Conservation (phyloP, 2,329 filamentous ascomycete genomes). For the Endocalyx cinctus region DNA sequence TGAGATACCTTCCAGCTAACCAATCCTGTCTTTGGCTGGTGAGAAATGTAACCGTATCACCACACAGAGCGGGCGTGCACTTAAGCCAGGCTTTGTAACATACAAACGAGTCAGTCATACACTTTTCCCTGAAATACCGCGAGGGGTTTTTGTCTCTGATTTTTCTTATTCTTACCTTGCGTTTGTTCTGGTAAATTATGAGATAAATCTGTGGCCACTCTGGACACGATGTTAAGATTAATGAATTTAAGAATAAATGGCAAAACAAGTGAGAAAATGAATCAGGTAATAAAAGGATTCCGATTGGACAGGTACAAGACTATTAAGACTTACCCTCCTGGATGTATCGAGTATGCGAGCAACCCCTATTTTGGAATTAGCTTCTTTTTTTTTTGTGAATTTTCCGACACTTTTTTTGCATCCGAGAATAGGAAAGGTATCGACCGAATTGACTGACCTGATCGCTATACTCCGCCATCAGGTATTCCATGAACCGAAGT, state of each 20-base stretch:
- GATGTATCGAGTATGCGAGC: conserved; percentile 17
- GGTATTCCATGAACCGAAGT: conserved; percentile 43
- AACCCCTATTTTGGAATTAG: conserved; percentile 13
- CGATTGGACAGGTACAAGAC: no score
- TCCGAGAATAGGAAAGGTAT: conserved; percentile 5
- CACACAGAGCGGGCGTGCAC: conserved; percentile 31
- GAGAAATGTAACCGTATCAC: conserved; percentile 40
- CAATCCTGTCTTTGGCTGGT: conserved; percentile 37
- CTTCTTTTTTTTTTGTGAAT: no score
- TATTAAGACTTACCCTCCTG: conserved; percentile 9
- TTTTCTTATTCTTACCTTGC: conserved; percentile 15
- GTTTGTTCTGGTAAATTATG: conserved; percentile 24
- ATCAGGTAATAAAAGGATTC: no score
- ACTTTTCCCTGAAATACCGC: neutral
- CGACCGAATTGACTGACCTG: conserved; percentile 35
- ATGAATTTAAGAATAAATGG: no score
- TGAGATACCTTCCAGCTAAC: conserved; percentile 40
- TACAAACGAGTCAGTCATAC: neutral
- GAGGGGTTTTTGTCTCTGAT: no score
- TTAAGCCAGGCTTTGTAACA: conserved; percentile 27
- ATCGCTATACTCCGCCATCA: conserved; percentile 39
- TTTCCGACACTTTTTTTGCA: no score
- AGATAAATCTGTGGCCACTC: conserved; percentile 20
- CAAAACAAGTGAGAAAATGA: no score
- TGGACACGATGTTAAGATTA: no score